phyloP scores from a whole-genome alignment of 139 green algal species.

The Micractinium conductrix region DNA sequence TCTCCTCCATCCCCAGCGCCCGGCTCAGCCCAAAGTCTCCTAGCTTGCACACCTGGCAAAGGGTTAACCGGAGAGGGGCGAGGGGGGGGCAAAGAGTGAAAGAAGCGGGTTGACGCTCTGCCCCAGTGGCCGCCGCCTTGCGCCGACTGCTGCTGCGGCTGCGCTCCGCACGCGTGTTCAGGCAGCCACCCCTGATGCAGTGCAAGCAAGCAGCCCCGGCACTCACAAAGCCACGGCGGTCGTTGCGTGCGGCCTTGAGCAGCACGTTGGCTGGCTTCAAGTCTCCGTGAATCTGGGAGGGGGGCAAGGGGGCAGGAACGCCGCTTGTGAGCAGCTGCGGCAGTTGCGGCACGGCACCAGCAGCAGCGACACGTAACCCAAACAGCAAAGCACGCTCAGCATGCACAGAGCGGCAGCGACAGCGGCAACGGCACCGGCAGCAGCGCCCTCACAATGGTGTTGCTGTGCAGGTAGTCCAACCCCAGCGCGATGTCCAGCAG shows the following conservation, averaged over 20 bases:
- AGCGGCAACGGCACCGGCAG: neutral
- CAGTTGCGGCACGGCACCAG: neutral
- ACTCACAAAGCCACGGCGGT: constrained; percentile 71
- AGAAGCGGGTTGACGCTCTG: no score
- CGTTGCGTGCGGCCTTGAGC: constrained; percentile 62
- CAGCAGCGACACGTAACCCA: neutral
- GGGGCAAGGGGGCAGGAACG: neutral
- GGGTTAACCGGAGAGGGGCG: no score
- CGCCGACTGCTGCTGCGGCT: no score
- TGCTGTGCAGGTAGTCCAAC: constrained; percentile 70
- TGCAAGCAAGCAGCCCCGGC: no score
- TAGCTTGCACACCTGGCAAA: constrained; percentile 72
- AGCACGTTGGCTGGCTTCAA: constrained; percentile 82
- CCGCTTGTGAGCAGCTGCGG: neutral
- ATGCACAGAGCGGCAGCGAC: neutral
- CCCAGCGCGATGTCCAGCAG: constrained; percentile 46
- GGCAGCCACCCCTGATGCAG: no score
- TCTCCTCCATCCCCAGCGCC: neutral
- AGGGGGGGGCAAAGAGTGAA: no score
- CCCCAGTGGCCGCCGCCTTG: no score
- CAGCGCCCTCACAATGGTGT: neutral
- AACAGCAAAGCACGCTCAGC: neutral
- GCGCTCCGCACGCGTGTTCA: no score
- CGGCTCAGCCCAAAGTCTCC: constrained; percentile 8
- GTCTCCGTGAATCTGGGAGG: constrained; percentile 69